phyloP scores from a whole-genome alignment of 306 rosid genomes.

The Oemleria cerasiformis region DNA sequence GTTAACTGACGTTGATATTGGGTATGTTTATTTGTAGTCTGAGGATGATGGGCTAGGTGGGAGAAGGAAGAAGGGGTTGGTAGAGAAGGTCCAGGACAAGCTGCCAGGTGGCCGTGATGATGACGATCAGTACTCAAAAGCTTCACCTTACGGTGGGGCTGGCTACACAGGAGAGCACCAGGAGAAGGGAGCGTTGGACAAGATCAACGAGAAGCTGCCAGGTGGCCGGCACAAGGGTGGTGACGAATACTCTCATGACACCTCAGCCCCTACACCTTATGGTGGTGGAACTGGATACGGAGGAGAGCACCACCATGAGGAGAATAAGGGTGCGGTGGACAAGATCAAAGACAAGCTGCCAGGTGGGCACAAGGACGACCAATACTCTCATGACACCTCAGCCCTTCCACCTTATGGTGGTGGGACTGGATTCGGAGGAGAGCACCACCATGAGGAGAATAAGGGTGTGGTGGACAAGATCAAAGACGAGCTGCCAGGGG shows the following conservation, averaged over 20 bases:
- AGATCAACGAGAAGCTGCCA: conserved; percentile 39
- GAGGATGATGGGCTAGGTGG: not conserved
- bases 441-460: not conserved
- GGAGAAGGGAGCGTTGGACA: conserved; percentile 13
- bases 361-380: conserved; percentile 19
- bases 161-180: not conserved
- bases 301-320: not conserved
- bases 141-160: conserved; percentile 13
- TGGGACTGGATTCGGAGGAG: accelerated
- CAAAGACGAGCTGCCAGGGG: conserved; percentile 22
- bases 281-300: not conserved
- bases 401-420: not conserved
- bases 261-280: not conserved
- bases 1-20: no score
- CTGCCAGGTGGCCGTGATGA: conserved; percentile 10
- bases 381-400: not conserved
- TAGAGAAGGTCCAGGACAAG: not conserved
- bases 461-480: not conserved
- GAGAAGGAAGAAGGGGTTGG: not conserved
- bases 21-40: not conserved
- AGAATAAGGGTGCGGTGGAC: not conserved
- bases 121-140: not conserved
- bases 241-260: not conserved
- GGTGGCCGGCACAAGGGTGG: conserved; percentile 33
- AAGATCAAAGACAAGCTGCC: conserved; percentile 14